Conservation (phyloP, 169 alveolate species). For the Theileria orientalis region DNA sequence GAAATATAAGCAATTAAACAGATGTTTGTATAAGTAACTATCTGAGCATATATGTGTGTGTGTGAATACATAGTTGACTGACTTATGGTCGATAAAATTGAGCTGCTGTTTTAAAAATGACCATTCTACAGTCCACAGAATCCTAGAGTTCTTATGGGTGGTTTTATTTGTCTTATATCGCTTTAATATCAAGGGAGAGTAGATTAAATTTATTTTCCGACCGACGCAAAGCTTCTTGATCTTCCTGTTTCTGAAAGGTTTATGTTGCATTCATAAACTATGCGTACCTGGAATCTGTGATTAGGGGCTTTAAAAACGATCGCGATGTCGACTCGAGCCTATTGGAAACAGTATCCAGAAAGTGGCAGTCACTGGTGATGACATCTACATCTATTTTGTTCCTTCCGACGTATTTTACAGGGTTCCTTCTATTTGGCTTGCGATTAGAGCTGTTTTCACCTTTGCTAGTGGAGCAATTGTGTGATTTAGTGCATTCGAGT, state of each 20-base stretch:
- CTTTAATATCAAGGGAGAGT: constrained; percentile 31
- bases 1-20: too few relatives aligned
- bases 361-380: constrained; percentile 18
- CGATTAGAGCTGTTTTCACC: neutral
- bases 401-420: constrained; percentile 19
- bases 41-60: neutral
- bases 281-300: neutral
- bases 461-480: neutral
- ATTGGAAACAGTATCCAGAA: constrained; percentile 34
- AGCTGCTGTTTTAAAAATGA: neutral
- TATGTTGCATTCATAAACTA: neutral
- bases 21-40: too few relatives aligned
- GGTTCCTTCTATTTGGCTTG: constrained; percentile 7
- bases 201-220: constrained; percentile 15
- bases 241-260: constrained; percentile 1
- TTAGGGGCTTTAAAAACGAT: constrained; percentile 31
- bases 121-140: constrained; percentile 61
- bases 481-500: constrained; percentile 28
- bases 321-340: constrained; percentile 57
- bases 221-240: constrained; percentile 53
- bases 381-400: constrained; percentile 34
- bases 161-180: constrained; percentile 26
- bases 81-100: neutral
- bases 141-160: constrained; percentile 10
- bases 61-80: neutral